These are phyloP conservation scores for Vigna unguiculata DNA, from an alignment of 306 rosid genomes.

Conservation along the genomic window DNA sequence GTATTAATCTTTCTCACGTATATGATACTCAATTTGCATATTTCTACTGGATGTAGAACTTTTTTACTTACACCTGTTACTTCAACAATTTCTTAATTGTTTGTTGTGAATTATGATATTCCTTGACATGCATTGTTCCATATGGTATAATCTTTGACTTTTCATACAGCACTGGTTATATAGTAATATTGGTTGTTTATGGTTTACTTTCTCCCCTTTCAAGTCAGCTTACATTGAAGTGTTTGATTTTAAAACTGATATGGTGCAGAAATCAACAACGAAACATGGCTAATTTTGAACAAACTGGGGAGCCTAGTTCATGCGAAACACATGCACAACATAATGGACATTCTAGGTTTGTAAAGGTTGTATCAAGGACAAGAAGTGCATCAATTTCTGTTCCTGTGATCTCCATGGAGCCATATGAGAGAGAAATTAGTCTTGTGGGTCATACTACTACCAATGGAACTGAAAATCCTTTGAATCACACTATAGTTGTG, in stretches of 20 bases:
- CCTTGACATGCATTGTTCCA: not conserved
- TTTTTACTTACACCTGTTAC: not conserved
- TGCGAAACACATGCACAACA: slow-evolving; percentile 45
- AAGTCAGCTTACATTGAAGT: slow-evolving; percentile 5
- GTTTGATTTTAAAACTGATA: slow-evolving; percentile 17
- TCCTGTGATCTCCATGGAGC: slow-evolving; percentile 53
- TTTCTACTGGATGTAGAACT: not conserved
- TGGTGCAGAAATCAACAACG: slow-evolving; percentile 31
- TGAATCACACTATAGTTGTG: slow-evolving; percentile 35
- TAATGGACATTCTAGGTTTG: slow-evolving; percentile 48
- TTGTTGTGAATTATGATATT: not conserved
- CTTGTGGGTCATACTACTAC: slow-evolving; percentile 59
- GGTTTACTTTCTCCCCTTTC: too few species aligned
- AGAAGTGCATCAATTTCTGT: slow-evolving; percentile 64
- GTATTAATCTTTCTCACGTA: too few species aligned
- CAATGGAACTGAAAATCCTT: slow-evolving; percentile 48
- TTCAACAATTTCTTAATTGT: not conserved
- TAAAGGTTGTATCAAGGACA: slow-evolving; percentile 47
- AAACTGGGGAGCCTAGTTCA: slow-evolving; percentile 60
- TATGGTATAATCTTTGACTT: not conserved
- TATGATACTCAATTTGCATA: not conserved
- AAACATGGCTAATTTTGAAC: slow-evolving; percentile 62
- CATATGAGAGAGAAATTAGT: slow-evolving; percentile 52
- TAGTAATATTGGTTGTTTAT: not conserved
- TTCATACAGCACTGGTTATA: not conserved